These are phyloP conservation scores for Articulospora tetracladia DNA, from an alignment of 495 filamentous ascomycete genomes.

Conservation along the genomic window DNA sequence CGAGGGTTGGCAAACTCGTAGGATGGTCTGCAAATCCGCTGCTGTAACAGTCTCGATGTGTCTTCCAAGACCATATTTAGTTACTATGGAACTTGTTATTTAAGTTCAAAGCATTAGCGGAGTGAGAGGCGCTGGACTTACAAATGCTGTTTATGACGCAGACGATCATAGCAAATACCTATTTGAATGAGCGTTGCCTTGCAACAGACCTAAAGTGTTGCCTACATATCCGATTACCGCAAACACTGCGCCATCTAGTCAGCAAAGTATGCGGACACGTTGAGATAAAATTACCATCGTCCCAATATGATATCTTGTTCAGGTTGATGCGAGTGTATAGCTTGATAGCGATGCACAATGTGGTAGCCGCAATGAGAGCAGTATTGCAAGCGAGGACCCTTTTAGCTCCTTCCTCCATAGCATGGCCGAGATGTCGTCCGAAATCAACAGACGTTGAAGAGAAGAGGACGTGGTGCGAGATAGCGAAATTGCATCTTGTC, in stretches of 20 bases:
- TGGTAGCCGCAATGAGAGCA: background rate
- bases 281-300: background rate
- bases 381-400: background rate
- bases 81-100: background rate
- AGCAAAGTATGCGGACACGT: background rate
- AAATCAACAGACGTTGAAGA: background rate
- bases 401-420: background rate
- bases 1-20: background rate
- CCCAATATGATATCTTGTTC: background rate
- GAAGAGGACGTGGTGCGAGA: background rate
- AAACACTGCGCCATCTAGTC: background rate
- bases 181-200: background rate
- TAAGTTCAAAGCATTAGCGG: background rate
- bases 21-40: background rate
- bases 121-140: background rate
- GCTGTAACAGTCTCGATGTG: background rate
- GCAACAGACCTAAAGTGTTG: background rate
- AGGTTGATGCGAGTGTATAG: background rate
- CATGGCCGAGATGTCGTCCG: background rate
- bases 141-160: background rate
- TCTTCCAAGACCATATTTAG: slow-evolving; percentile 3
- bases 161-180: slow-evolving; percentile 5
- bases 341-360: background rate
- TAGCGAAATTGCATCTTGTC: background rate
- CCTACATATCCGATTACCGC: slow-evolving; percentile 2